Conservation (phyloP, 148 eudicot species). For the Rhododendron mucronatum region DNA sequence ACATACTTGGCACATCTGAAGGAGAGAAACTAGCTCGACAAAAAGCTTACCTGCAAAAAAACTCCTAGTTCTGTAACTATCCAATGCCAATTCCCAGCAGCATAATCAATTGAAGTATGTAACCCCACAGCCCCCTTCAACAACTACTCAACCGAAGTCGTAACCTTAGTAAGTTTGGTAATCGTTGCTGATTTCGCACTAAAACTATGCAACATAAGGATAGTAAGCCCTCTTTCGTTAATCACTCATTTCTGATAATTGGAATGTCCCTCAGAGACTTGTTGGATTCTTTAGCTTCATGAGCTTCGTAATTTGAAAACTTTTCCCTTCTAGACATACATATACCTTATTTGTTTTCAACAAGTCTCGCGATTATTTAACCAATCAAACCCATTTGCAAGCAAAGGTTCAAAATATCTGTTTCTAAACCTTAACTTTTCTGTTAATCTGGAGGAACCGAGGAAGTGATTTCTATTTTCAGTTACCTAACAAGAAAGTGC, state of each 20-base stretch:
- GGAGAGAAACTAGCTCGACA: not conserved
- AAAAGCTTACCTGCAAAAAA: not conserved
- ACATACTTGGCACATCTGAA: not conserved
- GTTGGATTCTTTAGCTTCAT: not conserved
- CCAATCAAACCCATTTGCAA: not conserved
- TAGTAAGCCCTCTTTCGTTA: not conserved
- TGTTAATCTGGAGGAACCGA: not conserved
- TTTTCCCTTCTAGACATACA: not conserved
- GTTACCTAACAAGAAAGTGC: not conserved
- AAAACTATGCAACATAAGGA: not conserved
- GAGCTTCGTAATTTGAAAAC: not conserved
- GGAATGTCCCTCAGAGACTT: not conserved
- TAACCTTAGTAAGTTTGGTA: not conserved
- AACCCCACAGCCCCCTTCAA: not conserved
- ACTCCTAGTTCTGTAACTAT: not conserved
- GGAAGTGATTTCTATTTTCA: not conserved
- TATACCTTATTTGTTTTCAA: not conserved
- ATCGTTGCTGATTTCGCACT: not conserved
- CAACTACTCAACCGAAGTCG: not conserved
- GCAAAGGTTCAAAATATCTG: not conserved
- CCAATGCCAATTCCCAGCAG: not conserved
- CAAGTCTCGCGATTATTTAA: not conserved
- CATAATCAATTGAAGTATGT: not conserved
- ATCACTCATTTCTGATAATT: not conserved
- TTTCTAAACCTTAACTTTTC: not conserved